Conservation (phyloP, 768 basidiomycete species). For the Gymnopilus dilepis region DNA sequence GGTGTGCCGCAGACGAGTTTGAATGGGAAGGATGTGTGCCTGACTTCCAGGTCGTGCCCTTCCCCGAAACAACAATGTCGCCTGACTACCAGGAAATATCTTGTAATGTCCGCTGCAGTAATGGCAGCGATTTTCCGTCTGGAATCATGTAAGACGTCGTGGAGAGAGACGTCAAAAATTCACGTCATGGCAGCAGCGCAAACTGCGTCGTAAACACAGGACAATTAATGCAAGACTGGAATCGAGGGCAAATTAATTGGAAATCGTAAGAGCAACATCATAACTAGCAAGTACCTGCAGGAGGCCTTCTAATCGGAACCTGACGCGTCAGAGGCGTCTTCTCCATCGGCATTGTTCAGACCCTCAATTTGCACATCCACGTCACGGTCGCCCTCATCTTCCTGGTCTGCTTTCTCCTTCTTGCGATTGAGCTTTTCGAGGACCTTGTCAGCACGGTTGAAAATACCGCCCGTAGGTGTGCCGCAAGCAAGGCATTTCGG, state of each 20-base stretch:
- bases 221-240: not conserved
- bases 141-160: not conserved
- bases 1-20: not conserved
- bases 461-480: conserved; percentile 91
- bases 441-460: conserved; percentile 94
- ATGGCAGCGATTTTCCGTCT: not conserved
- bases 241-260: conserved; percentile 1
- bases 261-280: conserved; percentile 5
- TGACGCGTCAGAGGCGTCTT: conserved; percentile 32
- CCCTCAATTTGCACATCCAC: conserved; percentile 66
- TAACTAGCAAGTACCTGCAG: conserved; percentile 18
- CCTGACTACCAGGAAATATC: not conserved
- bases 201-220: not conserved
- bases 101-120: not conserved
- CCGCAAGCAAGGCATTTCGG: conserved; percentile 97
- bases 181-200: not conserved
- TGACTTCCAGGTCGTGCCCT: not conserved
- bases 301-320: conserved; percentile 25
- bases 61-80: not conserved
- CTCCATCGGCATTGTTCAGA: conserved; percentile 41
- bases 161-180: not conserved
- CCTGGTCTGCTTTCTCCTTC: conserved; percentile 59
- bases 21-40: not conserved
- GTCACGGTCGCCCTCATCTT: conserved; percentile 43
- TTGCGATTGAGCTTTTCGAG: conserved; percentile 85